These are phyloP conservation scores for Silene conica DNA, from an alignment of 148 eudicot genomes.

Conservation along the genomic window DNA sequence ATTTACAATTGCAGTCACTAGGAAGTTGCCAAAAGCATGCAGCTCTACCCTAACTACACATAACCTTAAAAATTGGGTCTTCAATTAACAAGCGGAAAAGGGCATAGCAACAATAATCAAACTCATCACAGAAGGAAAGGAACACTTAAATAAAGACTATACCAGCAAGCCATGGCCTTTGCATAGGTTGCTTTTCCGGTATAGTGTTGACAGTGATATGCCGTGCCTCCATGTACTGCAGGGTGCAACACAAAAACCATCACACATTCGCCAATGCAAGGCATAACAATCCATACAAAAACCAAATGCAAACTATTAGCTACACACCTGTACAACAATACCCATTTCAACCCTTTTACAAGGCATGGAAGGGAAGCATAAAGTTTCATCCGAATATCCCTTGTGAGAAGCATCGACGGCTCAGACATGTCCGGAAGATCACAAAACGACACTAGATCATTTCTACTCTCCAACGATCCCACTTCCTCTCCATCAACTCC, in stretches of 20 bases:
- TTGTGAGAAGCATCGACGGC: slow-evolving; percentile 65
- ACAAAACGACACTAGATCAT: slow-evolving; percentile 30
- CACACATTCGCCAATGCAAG: neutral
- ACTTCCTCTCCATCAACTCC: slow-evolving; percentile 32
- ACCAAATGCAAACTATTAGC: slow-evolving; percentile 3
- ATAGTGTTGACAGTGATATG: slow-evolving; percentile 81
- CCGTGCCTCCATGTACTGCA: slow-evolving; percentile 97
- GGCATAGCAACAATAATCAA: neutral
- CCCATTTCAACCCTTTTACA: slow-evolving; percentile 77
- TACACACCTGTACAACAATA: slow-evolving; percentile 76
- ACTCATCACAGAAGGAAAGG: neutral
- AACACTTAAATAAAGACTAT: slow-evolving; percentile 14
- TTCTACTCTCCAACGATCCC: slow-evolving; percentile 29
- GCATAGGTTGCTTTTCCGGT: slow-evolving; percentile 77
- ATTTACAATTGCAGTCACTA: neutral
- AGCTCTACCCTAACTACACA: neutral
- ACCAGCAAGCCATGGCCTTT: slow-evolving; percentile 91
- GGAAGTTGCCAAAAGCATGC: neutral
- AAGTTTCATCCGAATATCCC: slow-evolving; percentile 50
- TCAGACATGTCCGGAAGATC: slow-evolving; percentile 77
- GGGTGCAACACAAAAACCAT: neutral
- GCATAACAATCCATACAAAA: slow-evolving; percentile 2
- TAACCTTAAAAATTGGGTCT: neutral
- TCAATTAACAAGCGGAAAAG: neutral
- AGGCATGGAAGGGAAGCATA: slow-evolving; percentile 67